phyloP scores from a whole-genome alignment of 1,139 yeast species.

The Suhomyces bribrorum region DNA sequence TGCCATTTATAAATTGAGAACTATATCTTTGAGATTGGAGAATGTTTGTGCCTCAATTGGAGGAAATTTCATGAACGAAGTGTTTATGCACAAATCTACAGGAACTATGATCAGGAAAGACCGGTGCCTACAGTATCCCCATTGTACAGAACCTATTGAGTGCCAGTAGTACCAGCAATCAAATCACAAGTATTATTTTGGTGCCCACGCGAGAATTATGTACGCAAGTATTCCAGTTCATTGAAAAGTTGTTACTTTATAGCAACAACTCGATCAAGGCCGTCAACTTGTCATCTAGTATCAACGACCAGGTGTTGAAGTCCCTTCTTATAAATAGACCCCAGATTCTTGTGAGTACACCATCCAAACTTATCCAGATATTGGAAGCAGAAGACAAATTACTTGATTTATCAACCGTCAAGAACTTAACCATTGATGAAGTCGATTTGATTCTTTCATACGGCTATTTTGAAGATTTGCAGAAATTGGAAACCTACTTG shows the following conservation, averaged over 20 bases:
- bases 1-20: slow-evolving; percentile 48
- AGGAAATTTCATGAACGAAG: slow-evolving; percentile 25
- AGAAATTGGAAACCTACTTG: slow-evolving; percentile 59
- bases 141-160: slow-evolving; percentile 66
- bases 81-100: slow-evolving; percentile 50
- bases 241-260: slow-evolving; percentile 66
- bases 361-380: slow-evolving; percentile 69
- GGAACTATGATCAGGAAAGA: slow-evolving; percentile 94
- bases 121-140: slow-evolving; percentile 82
- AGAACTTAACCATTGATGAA: slow-evolving; percentile 86
- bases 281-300: slow-evolving; percentile 74
- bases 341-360: slow-evolving; percentile 84
- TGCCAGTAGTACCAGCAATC: slow-evolving; percentile 21
- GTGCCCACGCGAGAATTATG: slow-evolving; percentile 89
- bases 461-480: slow-evolving; percentile 87
- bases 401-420: slow-evolving; percentile 54
- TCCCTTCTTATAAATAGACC: slow-evolving; percentile 75
- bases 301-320: slow-evolving; percentile 70
- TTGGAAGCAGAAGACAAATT: slow-evolving; percentile 41
- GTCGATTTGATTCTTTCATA: slow-evolving; percentile 89
- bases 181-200: slow-evolving; percentile 58
- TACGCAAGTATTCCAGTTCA: slow-evolving; percentile 74
- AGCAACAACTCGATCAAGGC: slow-evolving; percentile 67
- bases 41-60: slow-evolving; percentile 43
- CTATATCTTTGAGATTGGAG: slow-evolving; percentile 52